A percentile compares a stretch with the other conserved stretches of the same genome.
These are phyloP conservation scores for Cryphonectria naterciae DNA, from an alignment of 2,329 filamentous ascomycete genomes.

Conservation along the genomic window DNA sequence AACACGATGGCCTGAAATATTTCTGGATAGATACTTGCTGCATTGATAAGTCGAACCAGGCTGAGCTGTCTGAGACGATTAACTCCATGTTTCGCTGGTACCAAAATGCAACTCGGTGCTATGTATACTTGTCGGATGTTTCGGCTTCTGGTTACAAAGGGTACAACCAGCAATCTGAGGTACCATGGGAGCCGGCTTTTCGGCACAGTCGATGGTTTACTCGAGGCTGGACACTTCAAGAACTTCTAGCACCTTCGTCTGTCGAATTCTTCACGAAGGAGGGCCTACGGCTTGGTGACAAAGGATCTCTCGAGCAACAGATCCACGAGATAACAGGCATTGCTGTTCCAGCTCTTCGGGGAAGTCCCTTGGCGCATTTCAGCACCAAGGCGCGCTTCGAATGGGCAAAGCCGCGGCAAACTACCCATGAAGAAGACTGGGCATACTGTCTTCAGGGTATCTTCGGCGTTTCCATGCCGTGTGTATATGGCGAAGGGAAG, in stretches of 20 bases:
- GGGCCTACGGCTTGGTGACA: constrained; percentile 33
- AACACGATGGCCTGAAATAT: constrained; percentile 12
- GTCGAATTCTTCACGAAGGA: constrained; percentile 37
- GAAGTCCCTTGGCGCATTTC: constrained; percentile 29
- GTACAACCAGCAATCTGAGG: constrained; percentile 3
- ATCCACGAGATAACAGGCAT: constrained; percentile 35
- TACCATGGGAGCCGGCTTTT: constrained; percentile 17
- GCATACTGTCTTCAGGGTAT: constrained; percentile 36
- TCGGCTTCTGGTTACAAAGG: background rate
- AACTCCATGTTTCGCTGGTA: constrained; percentile 20
- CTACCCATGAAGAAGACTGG: constrained; percentile 33
- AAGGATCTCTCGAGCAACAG: constrained; percentile 31
- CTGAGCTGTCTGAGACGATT: constrained; percentile 25
- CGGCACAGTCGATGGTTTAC: constrained; percentile 16
- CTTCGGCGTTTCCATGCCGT: constrained; percentile 33
- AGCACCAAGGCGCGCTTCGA: constrained; percentile 33
- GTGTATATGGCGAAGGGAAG: constrained; percentile 32
- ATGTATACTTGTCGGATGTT: constrained; percentile 24
- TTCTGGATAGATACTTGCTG: constrained; percentile 23
- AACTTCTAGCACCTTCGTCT: constrained; percentile 33
- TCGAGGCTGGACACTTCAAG: constrained; percentile 32
- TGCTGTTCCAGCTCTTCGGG: constrained; percentile 30
- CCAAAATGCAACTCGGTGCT: constrained; percentile 21
- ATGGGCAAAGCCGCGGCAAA: constrained; percentile 33
- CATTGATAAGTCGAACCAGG: constrained; percentile 12